Evolutionary conservation across 1,284 basidiomycete species (phyloP).

Genomic region (Malassezia pachydermatis): DNA sequence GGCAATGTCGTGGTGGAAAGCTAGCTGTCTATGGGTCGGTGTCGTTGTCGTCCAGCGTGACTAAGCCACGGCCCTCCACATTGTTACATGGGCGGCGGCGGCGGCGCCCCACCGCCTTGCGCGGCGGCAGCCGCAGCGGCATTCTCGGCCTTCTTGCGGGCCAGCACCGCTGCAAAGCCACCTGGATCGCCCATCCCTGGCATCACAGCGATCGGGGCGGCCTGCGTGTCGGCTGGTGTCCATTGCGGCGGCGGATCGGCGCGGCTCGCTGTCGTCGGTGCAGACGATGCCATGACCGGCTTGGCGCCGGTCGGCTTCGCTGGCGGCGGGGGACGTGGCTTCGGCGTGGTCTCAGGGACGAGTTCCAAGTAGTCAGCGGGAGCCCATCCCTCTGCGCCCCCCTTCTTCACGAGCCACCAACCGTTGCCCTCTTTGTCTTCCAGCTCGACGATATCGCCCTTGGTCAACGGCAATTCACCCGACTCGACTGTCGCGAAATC

Average conservation of each 20-base stretch:
- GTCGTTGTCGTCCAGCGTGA: neutral
- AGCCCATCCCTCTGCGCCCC: constrained; percentile 77
- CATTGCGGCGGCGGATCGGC: constrained; percentile 42
- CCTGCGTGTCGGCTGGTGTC: constrained; percentile 38
- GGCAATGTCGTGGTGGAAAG: neutral
- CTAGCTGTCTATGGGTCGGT: neutral
- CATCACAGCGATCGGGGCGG: constrained; percentile 49
- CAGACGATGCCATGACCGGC: constrained; percentile 23
- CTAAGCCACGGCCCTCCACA: constrained; percentile 1
- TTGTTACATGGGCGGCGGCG: too few relatives aligned
- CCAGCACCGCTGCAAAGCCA: constrained; percentile 49
- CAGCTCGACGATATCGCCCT: constrained; percentile 84
- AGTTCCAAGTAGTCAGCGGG: constrained; percentile 74
- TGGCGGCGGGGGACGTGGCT: constrained; percentile 49
- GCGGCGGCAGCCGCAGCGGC: constrained; percentile 21
- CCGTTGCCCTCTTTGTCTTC: constrained; percentile 69
- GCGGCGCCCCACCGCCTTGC: too few relatives aligned
- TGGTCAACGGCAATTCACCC: constrained; percentile 78
- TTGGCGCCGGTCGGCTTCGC: constrained; percentile 27
- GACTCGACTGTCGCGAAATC: constrained; percentile 68
- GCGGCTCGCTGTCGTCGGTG: constrained; percentile 53
- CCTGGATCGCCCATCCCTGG: constrained; percentile 49
- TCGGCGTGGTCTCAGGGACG: constrained; percentile 53
- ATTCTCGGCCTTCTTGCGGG: constrained; percentile 48
- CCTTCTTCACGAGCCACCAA: constrained; percentile 93